A percentile compares a stretch with the other conserved stretches of the same genome.
Conservation (phyloP, 495 filamentous ascomycete genomes). For the Podospora australis region DNA sequence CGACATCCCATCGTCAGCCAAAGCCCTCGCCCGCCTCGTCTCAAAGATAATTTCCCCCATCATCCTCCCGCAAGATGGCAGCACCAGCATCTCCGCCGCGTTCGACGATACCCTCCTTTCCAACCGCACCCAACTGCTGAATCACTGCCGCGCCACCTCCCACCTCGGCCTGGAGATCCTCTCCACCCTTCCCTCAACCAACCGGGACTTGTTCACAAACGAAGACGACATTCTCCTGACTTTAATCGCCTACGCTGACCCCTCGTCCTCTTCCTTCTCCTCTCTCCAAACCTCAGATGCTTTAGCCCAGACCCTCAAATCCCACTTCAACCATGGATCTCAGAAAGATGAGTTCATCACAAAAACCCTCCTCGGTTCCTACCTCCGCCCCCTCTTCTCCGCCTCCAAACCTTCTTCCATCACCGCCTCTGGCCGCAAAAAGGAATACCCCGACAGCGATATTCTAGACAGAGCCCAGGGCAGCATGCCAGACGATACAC, state of each 20-base stretch:
- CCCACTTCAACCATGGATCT: slow-evolving; percentile 18
- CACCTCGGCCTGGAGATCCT: slow-evolving; percentile 4
- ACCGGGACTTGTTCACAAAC: slow-evolving; percentile 1
- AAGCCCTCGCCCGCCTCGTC: slow-evolving; percentile 7
- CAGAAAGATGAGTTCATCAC: slow-evolving; percentile 35
- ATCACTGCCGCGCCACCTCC: slow-evolving; percentile 6
- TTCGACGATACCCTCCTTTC: slow-evolving; percentile 2
- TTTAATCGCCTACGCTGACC: slow-evolving; percentile 42
- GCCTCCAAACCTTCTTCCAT: slow-evolving; percentile 56
- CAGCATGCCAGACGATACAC: slow-evolving; percentile 37
- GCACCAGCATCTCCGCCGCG: not conserved
- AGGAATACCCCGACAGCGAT: slow-evolving; percentile 44
- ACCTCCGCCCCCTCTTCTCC: slow-evolving; percentile 66
- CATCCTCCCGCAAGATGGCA: not conserved
- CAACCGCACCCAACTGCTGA: not conserved
- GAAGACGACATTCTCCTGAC: slow-evolving; percentile 21
- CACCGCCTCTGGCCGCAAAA: slow-evolving; percentile 56
- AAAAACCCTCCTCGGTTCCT: slow-evolving; percentile 45
- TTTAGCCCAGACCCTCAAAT: slow-evolving; percentile 20
- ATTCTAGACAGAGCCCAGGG: slow-evolving; percentile 26
- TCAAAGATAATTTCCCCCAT: not conserved
- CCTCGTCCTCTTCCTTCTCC: too few relatives aligned
- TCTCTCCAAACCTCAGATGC: slow-evolving; percentile 43
- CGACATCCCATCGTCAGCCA: slow-evolving; percentile 6
- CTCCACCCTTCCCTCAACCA: slow-evolving; percentile 4